Evolutionary conservation across 1,284 basidiomycete genomes (phyloP).

Genomic region (Trametes pubescens): DNA sequence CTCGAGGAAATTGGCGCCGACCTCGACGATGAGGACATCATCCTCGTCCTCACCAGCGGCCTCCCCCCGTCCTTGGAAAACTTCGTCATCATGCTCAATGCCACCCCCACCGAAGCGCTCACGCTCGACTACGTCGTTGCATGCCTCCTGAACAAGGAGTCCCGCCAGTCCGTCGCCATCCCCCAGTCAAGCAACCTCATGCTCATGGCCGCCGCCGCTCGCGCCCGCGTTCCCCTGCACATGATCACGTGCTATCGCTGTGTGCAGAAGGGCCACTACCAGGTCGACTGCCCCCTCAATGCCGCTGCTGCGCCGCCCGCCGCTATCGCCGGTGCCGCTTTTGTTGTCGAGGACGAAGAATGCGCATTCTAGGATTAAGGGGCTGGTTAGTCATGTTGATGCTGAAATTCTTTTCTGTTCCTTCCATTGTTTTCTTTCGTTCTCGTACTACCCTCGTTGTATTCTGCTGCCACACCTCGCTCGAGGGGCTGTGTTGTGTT

Average conservation of each 20-base stretch:
- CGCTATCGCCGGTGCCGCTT: no score
- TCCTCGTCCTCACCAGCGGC: conserved; percentile 45
- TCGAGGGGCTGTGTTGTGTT: conserved; percentile 26
- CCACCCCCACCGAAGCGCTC: background rate
- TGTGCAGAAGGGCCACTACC: conserved; percentile 41
- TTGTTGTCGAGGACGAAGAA: conserved; percentile 8
- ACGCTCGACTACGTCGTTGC: background rate
- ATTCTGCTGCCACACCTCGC: conserved; percentile 2
- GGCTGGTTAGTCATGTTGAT: conserved; percentile 6
- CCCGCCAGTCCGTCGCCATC: background rate
- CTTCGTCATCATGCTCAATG: conserved; percentile 40
- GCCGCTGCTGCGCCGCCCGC: no score
- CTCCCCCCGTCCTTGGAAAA: conserved; percentile 40
- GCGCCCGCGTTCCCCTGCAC: conserved; percentile 13
- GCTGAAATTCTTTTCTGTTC: conserved; percentile 4
- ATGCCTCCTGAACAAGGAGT: background rate
- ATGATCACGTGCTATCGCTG: conserved; percentile 40
- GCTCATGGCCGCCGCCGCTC: background rate
- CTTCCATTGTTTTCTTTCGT: conserved; percentile 6
- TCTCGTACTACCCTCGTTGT: background rate
- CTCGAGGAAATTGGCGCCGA: conserved; percentile 30
- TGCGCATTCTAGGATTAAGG: conserved; percentile 19
- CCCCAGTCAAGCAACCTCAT: background rate
- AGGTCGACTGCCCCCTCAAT: conserved; percentile 33
- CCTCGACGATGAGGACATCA: conserved; percentile 43